A percentile compares a stretch with the other conserved stretches of the same genome.
Conservation (phyloP, 176 grass and related monocot genomes). For the Triticum turgidum region DNA sequence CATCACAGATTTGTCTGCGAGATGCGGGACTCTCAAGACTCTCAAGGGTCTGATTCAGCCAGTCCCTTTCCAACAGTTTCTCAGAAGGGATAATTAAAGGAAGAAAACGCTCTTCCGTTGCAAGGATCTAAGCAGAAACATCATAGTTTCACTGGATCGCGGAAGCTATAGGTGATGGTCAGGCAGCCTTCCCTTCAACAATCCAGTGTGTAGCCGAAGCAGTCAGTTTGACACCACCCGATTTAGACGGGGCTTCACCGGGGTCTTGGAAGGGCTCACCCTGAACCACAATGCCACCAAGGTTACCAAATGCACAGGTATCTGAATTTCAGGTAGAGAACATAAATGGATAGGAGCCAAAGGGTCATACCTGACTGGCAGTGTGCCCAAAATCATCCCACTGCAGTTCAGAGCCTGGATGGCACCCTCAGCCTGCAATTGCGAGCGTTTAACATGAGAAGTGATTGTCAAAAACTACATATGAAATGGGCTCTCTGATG, state of each 20-base stretch:
- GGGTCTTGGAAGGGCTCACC: constrained; percentile 96
- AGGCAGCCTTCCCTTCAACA: constrained; percentile 45
- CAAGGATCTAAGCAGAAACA: constrained; percentile 37
- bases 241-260: constrained; percentile 68
- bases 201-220: constrained; percentile 38
- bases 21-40: constrained; percentile 6
- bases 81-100: constrained; percentile 4
- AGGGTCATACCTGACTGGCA: constrained; percentile 66
- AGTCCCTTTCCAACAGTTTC: constrained; percentile 39
- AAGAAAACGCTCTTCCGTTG: constrained; percentile 21
- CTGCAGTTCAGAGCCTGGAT: constrained; percentile 87
- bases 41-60: constrained; percentile 34
- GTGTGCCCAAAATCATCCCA: constrained; percentile 79
- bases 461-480: not conserved
- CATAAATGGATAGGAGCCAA: not conserved
- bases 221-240: constrained; percentile 50
- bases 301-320: constrained; percentile 22
- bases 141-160: constrained; percentile 31
- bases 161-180: constrained; percentile 42
- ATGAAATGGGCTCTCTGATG: not conserved
- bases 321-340: not conserved
- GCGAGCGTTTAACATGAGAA: constrained; percentile 18
- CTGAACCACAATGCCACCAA: constrained; percentile 46
- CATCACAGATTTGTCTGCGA: not conserved
- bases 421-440: constrained; percentile 71